Conservation (phyloP, 345 rosid species). For the Pseudoturritis turrita region DNA sequence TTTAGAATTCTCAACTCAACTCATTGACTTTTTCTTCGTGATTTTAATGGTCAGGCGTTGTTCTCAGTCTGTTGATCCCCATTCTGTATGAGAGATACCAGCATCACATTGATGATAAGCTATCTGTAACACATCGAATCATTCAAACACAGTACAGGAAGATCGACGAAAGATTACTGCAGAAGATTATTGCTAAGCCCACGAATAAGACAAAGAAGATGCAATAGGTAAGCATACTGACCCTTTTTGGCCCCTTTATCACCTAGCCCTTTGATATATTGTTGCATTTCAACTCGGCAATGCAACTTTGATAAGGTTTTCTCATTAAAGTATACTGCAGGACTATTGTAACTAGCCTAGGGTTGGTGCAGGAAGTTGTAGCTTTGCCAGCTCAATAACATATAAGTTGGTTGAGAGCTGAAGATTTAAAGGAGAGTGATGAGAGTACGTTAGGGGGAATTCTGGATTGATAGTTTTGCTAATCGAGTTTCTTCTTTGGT, state of each 20-base stretch:
- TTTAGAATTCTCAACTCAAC: background rate
- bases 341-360: too few species aligned
- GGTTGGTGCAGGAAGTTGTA: too few species aligned
- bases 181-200: conserved; percentile 44
- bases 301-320: too few species aligned
- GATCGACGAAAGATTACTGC: conserved; percentile 48
- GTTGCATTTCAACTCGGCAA: too few species aligned
- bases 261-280: background rate
- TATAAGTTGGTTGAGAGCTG: background rate
- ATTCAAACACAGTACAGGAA: conserved; percentile 54
- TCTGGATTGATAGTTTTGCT: background rate
- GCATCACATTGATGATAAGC: conserved; percentile 59
- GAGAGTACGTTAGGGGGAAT: background rate
- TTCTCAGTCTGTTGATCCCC: conserved; percentile 65
- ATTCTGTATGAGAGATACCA: conserved; percentile 66
- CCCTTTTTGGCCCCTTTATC: background rate
- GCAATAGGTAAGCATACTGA: conserved; percentile 48
- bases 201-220: conserved; percentile 61
- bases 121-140: conserved; percentile 39
- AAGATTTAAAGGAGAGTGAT: background rate
- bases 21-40: background rate
- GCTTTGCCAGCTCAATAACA: background rate
- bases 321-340: too few species aligned
- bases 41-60: conserved; percentile 47
- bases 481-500: background rate